Base-by-base conservation (phyloP, 208 protist genomes). In the Acanthamoeba sp. region DNA sequence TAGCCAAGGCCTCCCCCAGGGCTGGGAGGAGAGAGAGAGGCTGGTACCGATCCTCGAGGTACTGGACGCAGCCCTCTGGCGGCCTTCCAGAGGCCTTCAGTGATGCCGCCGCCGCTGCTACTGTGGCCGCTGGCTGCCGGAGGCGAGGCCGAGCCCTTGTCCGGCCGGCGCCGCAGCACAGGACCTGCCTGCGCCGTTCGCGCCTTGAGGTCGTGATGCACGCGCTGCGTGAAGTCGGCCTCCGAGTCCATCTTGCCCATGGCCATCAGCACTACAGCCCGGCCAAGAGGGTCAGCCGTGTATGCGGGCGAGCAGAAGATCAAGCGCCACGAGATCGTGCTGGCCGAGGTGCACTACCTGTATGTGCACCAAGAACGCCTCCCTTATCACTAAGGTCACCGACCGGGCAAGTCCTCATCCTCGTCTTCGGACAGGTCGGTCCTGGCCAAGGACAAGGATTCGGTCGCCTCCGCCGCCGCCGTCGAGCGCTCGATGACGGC, bases 281-380 rank as follows among this genome's bases (percentile, higher is more conserved):
- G 29, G 29, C 29, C 24, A 36, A 4, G 62, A 24, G 62, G 29
- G 62, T 4, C n/a, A n/a, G n/a, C n/a, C n/a, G n/a, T n/a, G n/a
- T n/a, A n/a, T n/a, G n/a, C n/a, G n/a, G n/a, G n/a, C n/a, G n/a
- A 73, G 85, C 85, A 91, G 24, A 91, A 91, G 85, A 91, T 91
- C 85, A 91, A 76, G 57, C 85, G 62, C 1, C 85, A 91, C 57
- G 85, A 66, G 40, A 48, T 36, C 27, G 85, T 91, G 55, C 52
- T 76, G 24, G 55, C 22, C 38, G 59, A 91, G 57, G 62, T 76
- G 27, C 48, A 71, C 57, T 29, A 91, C 12, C 57, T 91, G 59
- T n/a, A n/a, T n/a, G n/a, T 34, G 62, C 22, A 32, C 38, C 27
- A 66, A 91, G 85, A 91, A 91, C 57, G 85, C 34, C 55, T 4